Conservation (phyloP, 192 early-diverging fungal genomes). For the Mortierella antarctica region DNA sequence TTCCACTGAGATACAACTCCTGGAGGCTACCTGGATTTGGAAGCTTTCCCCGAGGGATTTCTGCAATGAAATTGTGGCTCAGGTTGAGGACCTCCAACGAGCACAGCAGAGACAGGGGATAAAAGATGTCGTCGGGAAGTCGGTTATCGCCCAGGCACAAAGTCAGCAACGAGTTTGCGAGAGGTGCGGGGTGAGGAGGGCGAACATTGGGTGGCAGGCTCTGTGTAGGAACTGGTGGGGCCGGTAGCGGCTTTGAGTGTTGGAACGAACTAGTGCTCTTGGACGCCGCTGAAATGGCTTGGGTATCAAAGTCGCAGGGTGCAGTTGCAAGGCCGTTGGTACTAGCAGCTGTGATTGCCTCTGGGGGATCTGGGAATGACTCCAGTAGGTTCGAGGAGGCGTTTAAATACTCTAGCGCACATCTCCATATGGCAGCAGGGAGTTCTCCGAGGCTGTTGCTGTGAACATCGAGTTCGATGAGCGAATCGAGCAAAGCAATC, state of each 20-base stretch:
- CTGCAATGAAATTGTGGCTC: conserved; percentile 85
- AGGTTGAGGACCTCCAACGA: conserved; percentile 84
- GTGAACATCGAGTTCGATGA: conserved; percentile 76
- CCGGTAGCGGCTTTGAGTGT: conserved; percentile 54
- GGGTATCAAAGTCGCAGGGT: too few species aligned
- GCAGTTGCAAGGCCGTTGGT: neutral
- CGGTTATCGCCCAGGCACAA: conserved; percentile 88
- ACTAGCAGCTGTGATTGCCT: neutral
- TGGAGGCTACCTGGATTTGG: conserved; percentile 71
- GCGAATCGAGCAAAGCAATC: conserved; percentile 69
- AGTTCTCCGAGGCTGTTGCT: conserved; percentile 81
- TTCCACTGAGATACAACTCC: conserved; percentile 88
- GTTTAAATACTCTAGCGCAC: conserved; percentile 77
- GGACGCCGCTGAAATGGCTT: conserved; percentile 6
- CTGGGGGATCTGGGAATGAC: conserved; percentile 80
- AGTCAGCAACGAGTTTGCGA: conserved; percentile 64
- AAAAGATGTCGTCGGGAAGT: conserved; percentile 86
- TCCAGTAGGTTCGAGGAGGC: conserved; percentile 85
- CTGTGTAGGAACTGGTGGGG: conserved; percentile 21
- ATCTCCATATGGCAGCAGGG: conserved; percentile 82
- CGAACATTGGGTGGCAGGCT: conserved; percentile 4
- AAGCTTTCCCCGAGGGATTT: conserved; percentile 82
- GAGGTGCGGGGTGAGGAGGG: conserved; percentile 51
- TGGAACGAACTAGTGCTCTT: too few species aligned
- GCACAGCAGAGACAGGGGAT: conserved; percentile 74